Conservation (phyloP, 495 filamentous ascomycete species). For the Elaphomyces granulatus region DNA sequence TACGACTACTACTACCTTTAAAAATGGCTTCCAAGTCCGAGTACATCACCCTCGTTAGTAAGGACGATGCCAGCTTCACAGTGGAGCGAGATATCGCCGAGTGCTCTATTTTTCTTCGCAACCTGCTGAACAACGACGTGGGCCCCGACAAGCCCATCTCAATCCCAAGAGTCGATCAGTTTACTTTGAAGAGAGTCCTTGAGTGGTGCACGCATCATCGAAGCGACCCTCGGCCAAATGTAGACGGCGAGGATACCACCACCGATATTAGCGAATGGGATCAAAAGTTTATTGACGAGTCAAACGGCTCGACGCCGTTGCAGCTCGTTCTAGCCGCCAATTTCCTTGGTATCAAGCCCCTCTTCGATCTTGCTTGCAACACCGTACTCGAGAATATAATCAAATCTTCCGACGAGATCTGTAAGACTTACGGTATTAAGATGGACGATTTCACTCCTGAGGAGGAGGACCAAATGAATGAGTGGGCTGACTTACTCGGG, state of each 20-base stretch:
- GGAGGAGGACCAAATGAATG: too few relatives aligned
- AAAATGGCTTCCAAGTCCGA: too few relatives aligned
- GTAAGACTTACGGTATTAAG: too few relatives aligned
- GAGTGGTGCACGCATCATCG: slow-evolving; percentile 97
- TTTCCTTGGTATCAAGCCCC: slow-evolving; percentile 57
- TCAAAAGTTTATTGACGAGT: slow-evolving; percentile 99
- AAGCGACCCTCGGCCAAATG: slow-evolving; percentile 60
- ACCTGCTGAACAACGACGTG: slow-evolving; percentile 89
- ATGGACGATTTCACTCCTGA: too few relatives aligned
- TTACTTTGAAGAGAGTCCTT: slow-evolving; percentile 84
- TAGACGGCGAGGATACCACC: slow-evolving; percentile 87
- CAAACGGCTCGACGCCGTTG: slow-evolving; percentile 98
- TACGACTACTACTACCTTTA: too few relatives aligned
- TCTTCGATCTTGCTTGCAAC: slow-evolving; percentile 55
- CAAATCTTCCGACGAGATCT: too few relatives aligned
- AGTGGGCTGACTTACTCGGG: too few relatives aligned
- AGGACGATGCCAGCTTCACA: slow-evolving; percentile 37
- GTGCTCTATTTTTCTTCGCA: slow-evolving; percentile 90
- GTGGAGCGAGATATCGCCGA: slow-evolving; percentile 72
- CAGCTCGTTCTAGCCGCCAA: slow-evolving; percentile 89
- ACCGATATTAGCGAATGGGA: slow-evolving; percentile 99
- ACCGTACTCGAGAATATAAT: too few relatives aligned
- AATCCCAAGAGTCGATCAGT: slow-evolving; percentile 92
- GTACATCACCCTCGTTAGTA: slow-evolving; percentile 44
- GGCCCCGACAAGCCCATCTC: slow-evolving; percentile 55